Percentiles rank a stretch among this genome's conserved stretches.
These are phyloP conservation scores for Heterococcus sp. DNA, from an alignment of 108 stramenopile species.

Conservation along the genomic window DNA sequence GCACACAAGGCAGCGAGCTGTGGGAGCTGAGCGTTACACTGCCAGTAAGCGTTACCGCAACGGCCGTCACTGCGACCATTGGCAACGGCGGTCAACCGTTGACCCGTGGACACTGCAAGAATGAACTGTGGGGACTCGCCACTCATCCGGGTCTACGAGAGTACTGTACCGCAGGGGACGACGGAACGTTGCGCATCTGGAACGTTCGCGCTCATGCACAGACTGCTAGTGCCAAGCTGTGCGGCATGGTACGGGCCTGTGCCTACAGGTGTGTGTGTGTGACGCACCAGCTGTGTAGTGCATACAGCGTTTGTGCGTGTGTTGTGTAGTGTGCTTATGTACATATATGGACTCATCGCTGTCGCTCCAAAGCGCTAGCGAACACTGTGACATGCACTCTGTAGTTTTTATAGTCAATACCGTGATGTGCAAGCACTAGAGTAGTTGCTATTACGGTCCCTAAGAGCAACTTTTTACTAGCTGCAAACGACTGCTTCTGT, in stretches of 20 bases:
- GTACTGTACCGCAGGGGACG: slow-evolving; percentile 51
- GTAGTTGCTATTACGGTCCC: too few species aligned
- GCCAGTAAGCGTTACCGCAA: background rate
- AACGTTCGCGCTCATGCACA: background rate
- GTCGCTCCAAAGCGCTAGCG: too few species aligned
- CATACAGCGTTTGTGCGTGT: too few species aligned
- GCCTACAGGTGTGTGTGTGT: too few species aligned
- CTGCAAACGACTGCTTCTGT: too few species aligned
- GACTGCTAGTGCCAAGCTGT: background rate
- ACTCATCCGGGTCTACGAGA: slow-evolving; percentile 24
- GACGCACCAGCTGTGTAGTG: too few species aligned
- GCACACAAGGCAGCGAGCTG: background rate
- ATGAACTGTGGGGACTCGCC: slow-evolving; percentile 52
- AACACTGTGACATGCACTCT: too few species aligned
- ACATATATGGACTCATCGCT: too few species aligned
- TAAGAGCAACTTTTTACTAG: too few species aligned
- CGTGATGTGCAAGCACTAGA: too few species aligned
- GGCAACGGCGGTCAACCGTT: background rate
- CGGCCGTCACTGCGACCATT: background rate
- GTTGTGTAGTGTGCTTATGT: too few species aligned
- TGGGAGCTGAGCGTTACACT: background rate
- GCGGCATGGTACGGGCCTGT: slow-evolving; percentile 1
- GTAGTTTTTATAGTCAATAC: too few species aligned
- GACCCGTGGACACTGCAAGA: slow-evolving; percentile 24
- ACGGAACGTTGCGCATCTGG: slow-evolving; percentile 47